Evolutionary conservation across 495 filamentous ascomycete genomes (phyloP), one percentile per base, ranked within the genome.

Genomic region (Chaetomidium leptoderma): DNA sequence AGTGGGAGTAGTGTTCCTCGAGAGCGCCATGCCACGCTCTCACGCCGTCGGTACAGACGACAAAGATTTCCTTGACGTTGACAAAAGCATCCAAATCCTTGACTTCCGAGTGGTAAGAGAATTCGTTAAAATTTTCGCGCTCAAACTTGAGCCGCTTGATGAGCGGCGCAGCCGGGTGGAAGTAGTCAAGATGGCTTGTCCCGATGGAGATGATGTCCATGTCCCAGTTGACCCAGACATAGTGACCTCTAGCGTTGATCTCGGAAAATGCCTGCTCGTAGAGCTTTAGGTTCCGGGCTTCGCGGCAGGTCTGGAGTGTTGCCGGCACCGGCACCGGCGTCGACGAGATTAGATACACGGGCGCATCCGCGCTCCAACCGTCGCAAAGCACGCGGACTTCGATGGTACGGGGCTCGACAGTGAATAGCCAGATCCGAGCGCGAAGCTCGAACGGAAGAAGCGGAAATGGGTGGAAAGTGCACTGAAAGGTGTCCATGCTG

Each of bases 221-320:
- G 23, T 58, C 60, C 23, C 64, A 65, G 53, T 67, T 63, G 16
- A 67, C 42, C 59, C 59, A 67, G 57, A 67, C 46, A 36, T 65
- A 67, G 33, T 62, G 59, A 21, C 36, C 16, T 29, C 52, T 42
- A 56, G 24, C 36, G 39, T 4, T 21, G 44, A 61, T 29, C 21
- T 63, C 50, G 30, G 50, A 58, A 24, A 66, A 53, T 26, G 37
- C 53, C 14, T 51, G 53, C 39, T 49, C 48, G 49, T 66, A 66
- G 16, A 56, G 49, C 36, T 49, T 32, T 11, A 33, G 29, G 29
- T 48, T 50, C 21, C 57, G 65, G 50, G 59, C 56, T 43, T 67
- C 65, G 44, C 54, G 62, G 59, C 63, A 67, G 24, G 57, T 58
- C 14, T 67, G 59, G 45, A 67, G 57, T 49, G 35, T 52, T 21